Base-by-base conservation (phyloP, 2,329 filamentous ascomycete species). In the Cladophialophora bantiana region DNA sequence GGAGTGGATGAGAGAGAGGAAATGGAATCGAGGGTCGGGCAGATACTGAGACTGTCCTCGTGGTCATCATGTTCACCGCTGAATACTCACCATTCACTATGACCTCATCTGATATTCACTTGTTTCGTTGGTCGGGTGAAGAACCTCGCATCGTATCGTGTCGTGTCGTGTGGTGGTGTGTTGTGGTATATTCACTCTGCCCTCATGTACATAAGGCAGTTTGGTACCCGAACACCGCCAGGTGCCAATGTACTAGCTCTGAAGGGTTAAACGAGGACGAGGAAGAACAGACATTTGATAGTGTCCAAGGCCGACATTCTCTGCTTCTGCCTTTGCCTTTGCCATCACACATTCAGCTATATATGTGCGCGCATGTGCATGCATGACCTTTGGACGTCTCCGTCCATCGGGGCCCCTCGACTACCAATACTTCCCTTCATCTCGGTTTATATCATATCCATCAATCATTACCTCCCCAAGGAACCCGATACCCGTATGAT, bases 401-500 rank as follows among this genome's bases (percentile, higher is more conserved):
- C 26, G 26, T 26, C 26, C 26, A 26, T 26, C 26, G 26, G 26
- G 26, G 26, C 26, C 26, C 26, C 26, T 26, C 26, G 26, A 26
- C 26, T 26, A 26, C 26, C 26, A 26, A 26, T 26, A 26, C 26
- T 26, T 54, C 40, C 7, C n/a, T n/a, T n/a, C n/a, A n/a, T n/a
- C n/a, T n/a, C 32, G 40, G n/a, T 59, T 40, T 10, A 12, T 6
- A 6, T 2, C 35, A 31, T 13, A 9, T 42, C 4, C 6, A 20
- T 59, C 36, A 12, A 35, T n/a, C 20, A n/a, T n/a, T 36, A 13
- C 53, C 13, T 56, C 53, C 12, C 53, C 53, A 34, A 56, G 26
- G 26, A 26, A 26, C 26, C 26, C 26, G 26, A 26, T 26, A 3
- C 26, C 26, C 26, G 26, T 26, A 26, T 26, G 26, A 26, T 26